Evolutionary conservation across 2,329 filamentous ascomycete genomes (phyloP).

Genomic region (Ceratocystis destructans): DNA sequence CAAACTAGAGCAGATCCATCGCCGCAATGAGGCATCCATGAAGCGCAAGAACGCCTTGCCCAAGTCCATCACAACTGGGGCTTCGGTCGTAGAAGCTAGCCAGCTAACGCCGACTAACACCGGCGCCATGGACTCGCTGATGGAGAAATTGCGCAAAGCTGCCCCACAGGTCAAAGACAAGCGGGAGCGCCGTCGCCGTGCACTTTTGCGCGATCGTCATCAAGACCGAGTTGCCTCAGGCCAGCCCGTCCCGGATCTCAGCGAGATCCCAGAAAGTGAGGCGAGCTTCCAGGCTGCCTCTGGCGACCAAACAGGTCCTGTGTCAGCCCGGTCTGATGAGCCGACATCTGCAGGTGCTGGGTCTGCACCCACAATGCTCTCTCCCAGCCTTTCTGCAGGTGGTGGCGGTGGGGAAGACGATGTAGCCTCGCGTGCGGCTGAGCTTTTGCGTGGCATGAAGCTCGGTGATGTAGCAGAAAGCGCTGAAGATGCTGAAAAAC

Average conservation of each 20-base stretch:
- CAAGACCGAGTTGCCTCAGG: constrained; percentile 82
- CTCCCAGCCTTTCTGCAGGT: constrained; percentile 34
- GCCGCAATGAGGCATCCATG: constrained; percentile 80
- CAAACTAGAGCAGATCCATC: constrained; percentile 63
- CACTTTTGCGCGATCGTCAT: constrained; percentile 78
- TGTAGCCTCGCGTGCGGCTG: constrained; percentile 71
- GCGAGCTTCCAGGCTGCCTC: constrained; percentile 4
- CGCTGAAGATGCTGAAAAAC: constrained; percentile 35
- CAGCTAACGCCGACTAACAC: constrained; percentile 58
- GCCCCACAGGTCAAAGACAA: constrained; percentile 82
- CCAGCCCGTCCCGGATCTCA: constrained; percentile 64
- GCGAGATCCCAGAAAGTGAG: constrained; percentile 42
- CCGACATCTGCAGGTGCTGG: constrained; percentile 24
- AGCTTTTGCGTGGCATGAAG: constrained; percentile 70
- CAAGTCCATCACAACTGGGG: constrained; percentile 39
- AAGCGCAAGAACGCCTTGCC: constrained; percentile 72
- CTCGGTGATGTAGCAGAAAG: constrained; percentile 47
- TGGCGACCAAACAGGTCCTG: constrained; percentile 20
- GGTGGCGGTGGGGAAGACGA: constrained; percentile 47
- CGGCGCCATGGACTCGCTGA: constrained; percentile 87
- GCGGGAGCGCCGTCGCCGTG: constrained; percentile 73
- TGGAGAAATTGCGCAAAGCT: constrained; percentile 88
- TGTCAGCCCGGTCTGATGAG: constrained; percentile 26
- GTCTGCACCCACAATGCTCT: constrained; percentile 22
- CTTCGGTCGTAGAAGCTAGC: constrained; percentile 23